Base-by-base conservation (phyloP, 2,329 filamentous ascomycete genomes). In the Fusarium secorum region DNA sequence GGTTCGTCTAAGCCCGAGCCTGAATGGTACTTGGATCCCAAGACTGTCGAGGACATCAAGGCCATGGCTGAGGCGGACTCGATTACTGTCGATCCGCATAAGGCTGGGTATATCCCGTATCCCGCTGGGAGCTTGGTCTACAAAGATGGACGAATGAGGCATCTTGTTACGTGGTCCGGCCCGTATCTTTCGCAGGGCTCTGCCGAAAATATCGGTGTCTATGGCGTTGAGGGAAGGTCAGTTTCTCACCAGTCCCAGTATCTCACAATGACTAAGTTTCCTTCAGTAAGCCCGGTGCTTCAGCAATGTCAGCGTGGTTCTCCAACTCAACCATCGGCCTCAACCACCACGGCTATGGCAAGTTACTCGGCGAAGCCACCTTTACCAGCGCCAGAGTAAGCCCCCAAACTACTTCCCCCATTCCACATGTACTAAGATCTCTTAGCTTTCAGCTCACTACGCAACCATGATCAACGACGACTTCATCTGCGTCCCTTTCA, bases 31-130 rank as follows among this genome's bases (percentile, higher is more conserved):
- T 66, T 81, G 38, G 75, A 77, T 22, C 71, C 74, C 6, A 75
- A 82, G 41, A 83, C 81, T 0, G 78, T 81, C 28, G 74, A 81
- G 36, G 79, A 84, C 22, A 76, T 85, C 3, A 78, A 76, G 38
- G 80, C 80, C 2, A 71, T 85, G 63, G 75, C 77, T 20, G 70
- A 80, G 15, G 81, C 81, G 4, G 83, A 85, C 70, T 83, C 81
- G 0, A 81, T 85, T 35, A 86, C 84, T 0, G 80, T 85, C 11
- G 84, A 86, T 60, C 83, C 83, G 0, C 82, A 86, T 64, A 85
- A 85, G 60, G 78, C 82, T 4, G 83, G 83, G 0, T 85, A 85
- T 44, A 82, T 85, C 30, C 82, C 81, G 0, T 85, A 85, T 59
- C 84, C 84, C 0, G 82, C 83, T 0, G 83, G 83, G 7, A 80